Evolutionary conservation across 1,139 yeast genomes (phyloP).

Genomic region (Diutina rugosa): DNA sequence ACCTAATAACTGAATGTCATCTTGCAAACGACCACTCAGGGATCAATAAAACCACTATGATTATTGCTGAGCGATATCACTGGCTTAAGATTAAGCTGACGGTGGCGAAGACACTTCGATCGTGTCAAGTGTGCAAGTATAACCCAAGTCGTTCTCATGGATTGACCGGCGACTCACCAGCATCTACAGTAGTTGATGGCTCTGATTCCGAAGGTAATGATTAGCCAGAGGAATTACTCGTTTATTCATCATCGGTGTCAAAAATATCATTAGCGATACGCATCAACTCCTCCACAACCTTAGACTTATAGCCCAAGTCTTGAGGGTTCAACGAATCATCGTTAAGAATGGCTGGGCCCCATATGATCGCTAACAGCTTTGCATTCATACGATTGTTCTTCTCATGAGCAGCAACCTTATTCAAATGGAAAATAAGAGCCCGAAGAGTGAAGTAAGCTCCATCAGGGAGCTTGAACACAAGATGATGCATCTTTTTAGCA

Average conservation of each 20-base stretch:
- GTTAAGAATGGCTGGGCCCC: conserved; percentile 85
- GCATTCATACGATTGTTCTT: conserved; percentile 67
- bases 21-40: conserved; percentile 58
- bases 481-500: conserved; percentile 69
- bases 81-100: conserved; percentile 90
- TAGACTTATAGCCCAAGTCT: conserved; percentile 71
- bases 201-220: neutral
- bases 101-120: conserved; percentile 19
- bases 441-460: conserved; percentile 89
- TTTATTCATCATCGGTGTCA: conserved; percentile 42
- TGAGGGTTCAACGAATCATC: conserved; percentile 55
- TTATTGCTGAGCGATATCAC: conserved; percentile 68
- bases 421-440: conserved; percentile 72
- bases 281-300: conserved; percentile 74
- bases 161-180: neutral
- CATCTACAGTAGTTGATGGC: neutral
- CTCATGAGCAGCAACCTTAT: conserved; percentile 56
- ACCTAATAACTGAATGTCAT: conserved; percentile 65
- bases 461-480: conserved; percentile 83
- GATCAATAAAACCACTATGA: conserved; percentile 77
- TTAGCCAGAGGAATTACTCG: neutral
- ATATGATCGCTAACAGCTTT: conserved; percentile 69
- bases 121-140: neutral
- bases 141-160: neutral
- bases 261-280: conserved; percentile 78